Conservation (phyloP, 305 asterid species). For the Fraxinus angustifolia region DNA sequence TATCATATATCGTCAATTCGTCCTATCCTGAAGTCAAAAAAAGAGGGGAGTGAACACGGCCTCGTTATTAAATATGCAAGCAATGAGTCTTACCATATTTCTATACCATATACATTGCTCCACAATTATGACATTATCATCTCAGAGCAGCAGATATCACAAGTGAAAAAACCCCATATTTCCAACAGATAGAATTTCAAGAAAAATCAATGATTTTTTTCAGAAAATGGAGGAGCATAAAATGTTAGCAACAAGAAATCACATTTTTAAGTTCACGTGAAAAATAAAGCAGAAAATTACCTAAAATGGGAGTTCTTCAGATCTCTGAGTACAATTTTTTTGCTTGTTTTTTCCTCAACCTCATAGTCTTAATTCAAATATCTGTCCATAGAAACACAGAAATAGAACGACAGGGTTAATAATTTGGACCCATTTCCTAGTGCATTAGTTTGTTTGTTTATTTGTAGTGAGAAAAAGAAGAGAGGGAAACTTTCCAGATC, state of each 20-base stretch:
- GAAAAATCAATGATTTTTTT: not conserved
- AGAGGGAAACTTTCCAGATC: not conserved
- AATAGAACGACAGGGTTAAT: not conserved
- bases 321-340: not conserved
- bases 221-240: not conserved
- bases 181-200: slow-evolving; percentile 10
- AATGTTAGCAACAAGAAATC: not conserved
- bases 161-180: not conserved
- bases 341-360: not conserved
- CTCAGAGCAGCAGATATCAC: not conserved
- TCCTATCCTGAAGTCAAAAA: slow-evolving; percentile 19
- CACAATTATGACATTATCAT: not conserved
- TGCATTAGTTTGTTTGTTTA: not conserved
- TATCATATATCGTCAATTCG: slow-evolving; percentile 35
- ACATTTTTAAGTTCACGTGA: not conserved
- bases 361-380: not conserved
- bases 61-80: not conserved
- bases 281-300: slow-evolving; percentile 23
- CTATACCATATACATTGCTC: slow-evolving; percentile 25
- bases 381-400: not conserved
- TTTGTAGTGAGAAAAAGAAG: not conserved
- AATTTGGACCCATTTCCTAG: not conserved
- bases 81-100: not conserved
- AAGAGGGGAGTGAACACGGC: not conserved
- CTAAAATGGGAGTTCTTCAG: slow-evolving; percentile 20